A percentile compares a stretch with the other conserved stretches of the same genome.
phyloP scores from a whole-genome alignment of 768 basidiomycete species.

The Fistulinella prunicolor region DNA sequence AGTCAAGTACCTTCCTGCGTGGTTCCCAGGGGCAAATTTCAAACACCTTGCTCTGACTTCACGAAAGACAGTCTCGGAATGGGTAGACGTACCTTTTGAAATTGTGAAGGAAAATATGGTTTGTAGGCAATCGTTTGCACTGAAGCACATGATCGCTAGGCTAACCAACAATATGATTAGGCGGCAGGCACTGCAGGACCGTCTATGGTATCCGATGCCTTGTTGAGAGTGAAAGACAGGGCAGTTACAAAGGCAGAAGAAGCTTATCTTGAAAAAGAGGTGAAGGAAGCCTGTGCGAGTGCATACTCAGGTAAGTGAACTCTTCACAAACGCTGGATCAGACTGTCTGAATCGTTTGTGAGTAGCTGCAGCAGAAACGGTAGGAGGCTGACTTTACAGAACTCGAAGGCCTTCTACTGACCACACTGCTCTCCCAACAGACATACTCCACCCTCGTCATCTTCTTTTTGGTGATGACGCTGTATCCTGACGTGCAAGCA shows the following conservation, averaged over 20 bases:
- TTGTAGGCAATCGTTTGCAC: not conserved
- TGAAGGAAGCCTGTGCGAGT: slow-evolving; percentile 24
- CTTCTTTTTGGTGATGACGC: slow-evolving; percentile 25
- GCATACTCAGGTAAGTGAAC: slow-evolving; percentile 15
- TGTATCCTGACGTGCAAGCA: slow-evolving; percentile 25
- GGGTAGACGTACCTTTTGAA: slow-evolving; percentile 24
- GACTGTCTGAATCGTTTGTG: slow-evolving; percentile 7
- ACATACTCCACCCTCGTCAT: slow-evolving; percentile 14
- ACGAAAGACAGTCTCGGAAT: slow-evolving; percentile 2
- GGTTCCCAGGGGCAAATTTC: slow-evolving; percentile 25
- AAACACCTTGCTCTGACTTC: slow-evolving; percentile 14
- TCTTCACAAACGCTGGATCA: not conserved
- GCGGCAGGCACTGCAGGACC: slow-evolving; percentile 17
- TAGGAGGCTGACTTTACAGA: not conserved
- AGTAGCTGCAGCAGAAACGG: not conserved
- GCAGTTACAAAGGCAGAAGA: slow-evolving; percentile 6
- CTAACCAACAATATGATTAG: slow-evolving; percentile 3
- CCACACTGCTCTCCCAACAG: slow-evolving; percentile 13
- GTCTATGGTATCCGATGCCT: slow-evolving; percentile 25
- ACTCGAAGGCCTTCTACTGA: not conserved
- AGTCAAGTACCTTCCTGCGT: slow-evolving; percentile 22
- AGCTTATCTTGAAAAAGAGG: slow-evolving; percentile 15
- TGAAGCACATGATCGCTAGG: not conserved
- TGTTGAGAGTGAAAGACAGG: slow-evolving; percentile 11
- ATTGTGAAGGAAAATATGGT: slow-evolving; percentile 23